Evolutionary conservation across 805 yeast genomes (phyloP), one percentile per base, ranked within the genome.

Genomic region (Nakazawaea ambrosiae): DNA sequence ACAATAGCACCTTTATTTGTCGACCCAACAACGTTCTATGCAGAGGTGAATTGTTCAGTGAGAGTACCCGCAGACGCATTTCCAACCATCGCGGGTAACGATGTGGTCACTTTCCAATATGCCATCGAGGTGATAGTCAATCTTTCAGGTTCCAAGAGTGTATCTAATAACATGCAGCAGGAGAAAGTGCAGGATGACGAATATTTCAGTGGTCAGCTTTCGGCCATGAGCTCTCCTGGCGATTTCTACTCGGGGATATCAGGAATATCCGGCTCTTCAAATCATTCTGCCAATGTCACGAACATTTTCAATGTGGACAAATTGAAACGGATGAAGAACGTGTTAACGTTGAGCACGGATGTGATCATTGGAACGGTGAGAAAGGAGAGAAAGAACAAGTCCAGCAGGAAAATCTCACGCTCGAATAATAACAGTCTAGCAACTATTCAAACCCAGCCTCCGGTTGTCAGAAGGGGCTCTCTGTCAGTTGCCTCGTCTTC

Each of bases 71-170:
- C 82, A 1, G 96, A 88, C 48, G 78, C 84, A 1, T 86, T 88
- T 53, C 94, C 96, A 1, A 84, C 95, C 0, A 83, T 86, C 11
- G 68, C 74, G 14, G 82, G 83, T 1, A 73, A 84, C 36, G 76
- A 75, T 2, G 60, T 80, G 33, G 86, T 87, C 7, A 70, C 87
- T 3, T 88, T 88, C 56, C 90, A 84, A 51, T 88, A 89, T 54
- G 84, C 81, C 51, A 62, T 88, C 12, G 97, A 88, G 54, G 88
- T 83, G 3, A 67, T 86, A 40, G 75, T 84, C n/a, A 88, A 88
- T 50, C 59, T 89, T 29, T 78, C 89, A 2, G 85, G 81, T 17
- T 78, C 73, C 42, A 68, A 64, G 42, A 48, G 56, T 7, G 57
- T 66, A 5, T 52, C 42, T 14, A 34, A 40, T 5, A 30, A 20